Percentiles rank a stretch among this genome's conserved stretches.
These are phyloP conservation scores for Erysimum cheiri DNA, from an alignment of 441 rosid species.

Conservation along the genomic window DNA sequence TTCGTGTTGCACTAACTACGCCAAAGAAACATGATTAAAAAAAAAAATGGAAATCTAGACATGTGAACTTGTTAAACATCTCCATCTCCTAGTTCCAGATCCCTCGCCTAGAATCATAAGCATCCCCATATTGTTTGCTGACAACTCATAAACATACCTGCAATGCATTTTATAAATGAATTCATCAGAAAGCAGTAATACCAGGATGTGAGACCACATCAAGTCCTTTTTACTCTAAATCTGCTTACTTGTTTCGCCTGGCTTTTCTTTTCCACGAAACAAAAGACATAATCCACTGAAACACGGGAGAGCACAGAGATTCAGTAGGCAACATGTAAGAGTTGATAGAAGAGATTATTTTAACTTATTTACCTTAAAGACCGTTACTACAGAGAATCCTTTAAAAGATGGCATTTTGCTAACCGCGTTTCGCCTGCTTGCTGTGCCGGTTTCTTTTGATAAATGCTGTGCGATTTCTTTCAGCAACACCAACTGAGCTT, in stretches of 20 bases:
- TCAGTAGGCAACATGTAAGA: slow-evolving; percentile 7
- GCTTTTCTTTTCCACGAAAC: slow-evolving; percentile 86
- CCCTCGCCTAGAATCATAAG: slow-evolving; percentile 80
- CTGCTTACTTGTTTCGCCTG: slow-evolving; percentile 74
- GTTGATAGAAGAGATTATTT: neutral
- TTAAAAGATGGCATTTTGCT: slow-evolving; percentile 55
- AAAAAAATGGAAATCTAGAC: slow-evolving; percentile 33
- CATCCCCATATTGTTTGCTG: slow-evolving; percentile 77
- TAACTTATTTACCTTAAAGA: slow-evolving; percentile 69
- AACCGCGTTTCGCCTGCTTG: slow-evolving; percentile 53
- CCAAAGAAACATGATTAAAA: slow-evolving; percentile 16
- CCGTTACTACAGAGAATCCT: slow-evolving; percentile 61
- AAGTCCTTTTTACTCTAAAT: neutral
- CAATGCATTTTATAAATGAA: slow-evolving; percentile 20
- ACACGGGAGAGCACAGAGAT: slow-evolving; percentile 12
- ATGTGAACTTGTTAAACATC: slow-evolving; percentile 78
- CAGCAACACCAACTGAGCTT: slow-evolving; percentile 81
- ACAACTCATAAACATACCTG: slow-evolving; percentile 69
- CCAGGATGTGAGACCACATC: neutral
- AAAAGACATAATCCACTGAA: slow-evolving; percentile 81
- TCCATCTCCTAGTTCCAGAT: slow-evolving; percentile 66
- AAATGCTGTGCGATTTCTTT: slow-evolving; percentile 94
- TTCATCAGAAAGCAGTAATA: slow-evolving; percentile 9
- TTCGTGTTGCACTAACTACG: slow-evolving; percentile 33
- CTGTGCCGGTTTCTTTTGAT: slow-evolving; percentile 63